Conservation (phyloP, 1,139 yeast genomes). For the Kodamaea alishanica region DNA sequence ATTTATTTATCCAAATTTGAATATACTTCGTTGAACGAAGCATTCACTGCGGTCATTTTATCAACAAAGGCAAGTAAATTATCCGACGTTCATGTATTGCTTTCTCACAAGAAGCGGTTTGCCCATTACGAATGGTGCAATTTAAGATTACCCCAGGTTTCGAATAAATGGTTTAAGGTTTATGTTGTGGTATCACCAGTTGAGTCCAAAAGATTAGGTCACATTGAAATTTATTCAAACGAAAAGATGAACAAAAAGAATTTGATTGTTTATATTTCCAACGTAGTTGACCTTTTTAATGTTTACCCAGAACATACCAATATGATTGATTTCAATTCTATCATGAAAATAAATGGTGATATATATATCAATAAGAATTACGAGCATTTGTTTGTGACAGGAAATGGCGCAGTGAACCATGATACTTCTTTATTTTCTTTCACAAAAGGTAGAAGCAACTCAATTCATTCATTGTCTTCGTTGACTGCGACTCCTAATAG, state of each 20-base stretch:
- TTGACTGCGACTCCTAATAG: slow-evolving; percentile 2
- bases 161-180: slow-evolving; percentile 53
- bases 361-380: slow-evolving; percentile 42
- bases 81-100: slow-evolving; percentile 51
- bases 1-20: slow-evolving; percentile 48
- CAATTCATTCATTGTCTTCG: slow-evolving; percentile 8
- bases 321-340: slow-evolving; percentile 51
- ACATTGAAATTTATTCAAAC: slow-evolving; percentile 47
- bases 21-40: slow-evolving; percentile 48
- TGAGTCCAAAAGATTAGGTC: slow-evolving; percentile 37
- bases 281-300: slow-evolving; percentile 41
- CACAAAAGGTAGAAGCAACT: slow-evolving; percentile 7
- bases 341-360: slow-evolving; percentile 51
- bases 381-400: slow-evolving; percentile 25
- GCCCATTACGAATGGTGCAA: slow-evolving; percentile 55
- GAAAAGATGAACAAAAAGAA: slow-evolving; percentile 42
- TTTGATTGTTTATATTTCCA: slow-evolving; percentile 44
- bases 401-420: neutral
- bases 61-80: slow-evolving; percentile 52
- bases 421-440: neutral
- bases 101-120: slow-evolving; percentile 44
- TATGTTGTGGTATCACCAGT: slow-evolving; percentile 45
- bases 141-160: slow-evolving; percentile 52
- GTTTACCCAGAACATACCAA: slow-evolving; percentile 54
- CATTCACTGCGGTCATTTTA: slow-evolving; percentile 53